A percentile compares a stretch with the other conserved stretches of the same genome.
phyloP scores from a whole-genome alignment of 2,329 filamentous ascomycete species.

The Aspergillus phoenicis region DNA sequence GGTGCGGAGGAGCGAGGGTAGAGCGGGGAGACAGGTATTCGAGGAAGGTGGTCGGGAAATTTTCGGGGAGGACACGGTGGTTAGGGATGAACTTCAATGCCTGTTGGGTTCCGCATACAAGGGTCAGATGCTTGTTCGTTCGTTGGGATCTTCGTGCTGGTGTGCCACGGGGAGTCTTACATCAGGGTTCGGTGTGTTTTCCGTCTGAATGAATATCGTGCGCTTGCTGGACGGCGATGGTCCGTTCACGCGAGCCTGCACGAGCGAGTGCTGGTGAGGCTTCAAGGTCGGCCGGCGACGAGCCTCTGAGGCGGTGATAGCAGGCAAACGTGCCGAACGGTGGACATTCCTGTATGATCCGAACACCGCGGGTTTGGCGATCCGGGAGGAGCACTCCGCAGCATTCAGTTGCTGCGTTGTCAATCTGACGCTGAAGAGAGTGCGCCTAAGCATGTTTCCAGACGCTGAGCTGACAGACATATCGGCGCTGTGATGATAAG shows the following conservation, averaged over 20 bases:
- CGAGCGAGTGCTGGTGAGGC: slow-evolving; percentile 43
- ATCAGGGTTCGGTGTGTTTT: slow-evolving; percentile 91
- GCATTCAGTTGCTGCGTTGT: slow-evolving; percentile 20
- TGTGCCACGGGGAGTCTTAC: slow-evolving; percentile 43
- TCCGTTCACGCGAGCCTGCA: slow-evolving; percentile 41
- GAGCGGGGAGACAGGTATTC: slow-evolving; percentile 90
- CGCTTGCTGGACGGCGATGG: slow-evolving; percentile 54
- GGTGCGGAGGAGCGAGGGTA: slow-evolving; percentile 84
- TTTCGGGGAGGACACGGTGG: slow-evolving; percentile 76
- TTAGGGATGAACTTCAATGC: slow-evolving; percentile 95
- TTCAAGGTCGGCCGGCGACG: slow-evolving; percentile 50
- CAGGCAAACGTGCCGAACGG: slow-evolving; percentile 48
- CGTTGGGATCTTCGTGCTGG: not conserved
- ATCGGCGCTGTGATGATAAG: slow-evolving; percentile 4
- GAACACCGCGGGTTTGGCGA: slow-evolving; percentile 32
- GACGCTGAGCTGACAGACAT: slow-evolving; percentile 39
- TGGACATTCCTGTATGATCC: slow-evolving; percentile 44
- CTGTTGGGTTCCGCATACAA: slow-evolving; percentile 26
- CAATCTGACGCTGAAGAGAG: slow-evolving; percentile 29
- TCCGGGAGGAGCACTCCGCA: slow-evolving; percentile 31
- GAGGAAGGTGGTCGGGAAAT: slow-evolving; percentile 73
- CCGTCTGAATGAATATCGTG: slow-evolving; percentile 97
- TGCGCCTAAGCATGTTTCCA: slow-evolving; percentile 35
- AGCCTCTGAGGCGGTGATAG: slow-evolving; percentile 51
- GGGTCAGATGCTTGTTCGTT: not conserved